Conservation (phyloP, 306 rosid genomes). For the Citrullus colocynthis region DNA sequence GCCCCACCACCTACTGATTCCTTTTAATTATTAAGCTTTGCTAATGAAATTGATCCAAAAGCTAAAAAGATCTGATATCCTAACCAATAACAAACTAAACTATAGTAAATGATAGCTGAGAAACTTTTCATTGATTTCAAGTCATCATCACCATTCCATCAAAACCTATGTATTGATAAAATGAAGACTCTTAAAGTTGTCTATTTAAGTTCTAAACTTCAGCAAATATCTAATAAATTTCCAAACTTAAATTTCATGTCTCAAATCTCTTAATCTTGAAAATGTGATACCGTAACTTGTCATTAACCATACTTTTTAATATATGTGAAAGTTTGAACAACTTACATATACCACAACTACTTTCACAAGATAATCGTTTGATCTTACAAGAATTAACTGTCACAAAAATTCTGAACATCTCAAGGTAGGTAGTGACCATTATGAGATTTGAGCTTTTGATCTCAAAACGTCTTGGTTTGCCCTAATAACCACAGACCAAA, state of each 20-base stretch:
- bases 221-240: too few species aligned
- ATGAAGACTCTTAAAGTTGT: too few species aligned
- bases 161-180: not conserved
- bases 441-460: not conserved
- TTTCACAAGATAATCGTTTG: not conserved
- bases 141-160: not conserved
- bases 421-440: not conserved
- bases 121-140: slow-evolving; percentile 3
- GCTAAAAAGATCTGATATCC: not conserved
- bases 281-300: too few species aligned
- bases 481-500: not conserved
- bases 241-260: too few species aligned
- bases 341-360: not conserved
- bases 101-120: not conserved
- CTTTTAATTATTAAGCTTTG: slow-evolving; percentile 1
- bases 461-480: not conserved
- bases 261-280: too few species aligned
- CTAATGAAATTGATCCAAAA: not conserved
- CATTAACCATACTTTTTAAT: too few species aligned
- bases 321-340: not conserved
- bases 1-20: slow-evolving; percentile 4
- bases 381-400: not conserved
- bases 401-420: not conserved
- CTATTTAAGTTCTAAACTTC: too few species aligned
- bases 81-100: not conserved